Conservation (phyloP, 148 eudicot genomes). For the Camellia granthamiana region DNA sequence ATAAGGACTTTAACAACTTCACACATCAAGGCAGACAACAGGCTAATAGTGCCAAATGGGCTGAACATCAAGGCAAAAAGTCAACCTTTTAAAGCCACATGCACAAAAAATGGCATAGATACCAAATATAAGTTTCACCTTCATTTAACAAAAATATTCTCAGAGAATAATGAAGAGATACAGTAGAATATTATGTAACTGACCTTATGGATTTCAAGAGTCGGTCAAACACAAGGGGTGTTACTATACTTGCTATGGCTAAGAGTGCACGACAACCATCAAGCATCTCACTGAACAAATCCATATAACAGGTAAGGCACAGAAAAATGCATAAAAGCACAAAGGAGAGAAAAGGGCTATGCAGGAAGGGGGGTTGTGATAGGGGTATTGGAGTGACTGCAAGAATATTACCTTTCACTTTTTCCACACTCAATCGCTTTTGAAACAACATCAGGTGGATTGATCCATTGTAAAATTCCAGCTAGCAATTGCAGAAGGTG, state of each 20-base stretch:
- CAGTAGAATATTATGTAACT: constrained; percentile 20
- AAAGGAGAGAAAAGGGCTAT: background rate
- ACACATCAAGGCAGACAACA: constrained; percentile 82
- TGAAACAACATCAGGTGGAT: constrained; percentile 74
- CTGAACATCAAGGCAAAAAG: constrained; percentile 41
- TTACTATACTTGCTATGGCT: constrained; percentile 74
- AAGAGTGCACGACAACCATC: constrained; percentile 97
- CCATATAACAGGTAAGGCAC: constrained; percentile 15
- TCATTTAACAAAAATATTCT: background rate
- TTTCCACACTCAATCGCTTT: constrained; percentile 68
- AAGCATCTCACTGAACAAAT: constrained; percentile 78
- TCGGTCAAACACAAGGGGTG: constrained; percentile 66
- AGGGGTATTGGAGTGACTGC: background rate
- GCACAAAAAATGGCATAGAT: background rate
- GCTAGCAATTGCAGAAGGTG: constrained; percentile 74
- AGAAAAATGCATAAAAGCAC: constrained; percentile 9
- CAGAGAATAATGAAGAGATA: background rate
- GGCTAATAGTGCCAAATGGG: constrained; percentile 80
- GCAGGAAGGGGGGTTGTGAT: background rate
- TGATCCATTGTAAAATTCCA: constrained; percentile 82
- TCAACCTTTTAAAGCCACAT: too few relatives aligned
- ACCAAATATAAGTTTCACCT: background rate
- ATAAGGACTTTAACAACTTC: constrained; percentile 78
- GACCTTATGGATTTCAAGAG: constrained; percentile 82
- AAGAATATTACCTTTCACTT: constrained; percentile 80